These are phyloP conservation scores for Hibiscus trionum DNA, from an alignment of 345 rosid genomes.

Conservation along the genomic window DNA sequence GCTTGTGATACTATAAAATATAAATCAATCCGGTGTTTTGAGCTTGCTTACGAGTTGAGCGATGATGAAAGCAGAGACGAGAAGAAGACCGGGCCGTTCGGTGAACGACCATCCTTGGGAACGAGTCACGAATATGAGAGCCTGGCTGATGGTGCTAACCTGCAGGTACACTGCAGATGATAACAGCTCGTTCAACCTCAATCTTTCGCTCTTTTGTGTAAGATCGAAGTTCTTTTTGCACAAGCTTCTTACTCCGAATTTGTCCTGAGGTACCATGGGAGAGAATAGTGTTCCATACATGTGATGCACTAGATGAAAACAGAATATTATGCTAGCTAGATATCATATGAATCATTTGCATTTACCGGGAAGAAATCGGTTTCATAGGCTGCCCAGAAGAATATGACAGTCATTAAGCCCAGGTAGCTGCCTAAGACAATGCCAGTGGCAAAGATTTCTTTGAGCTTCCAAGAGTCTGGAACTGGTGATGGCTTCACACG, in stretches of 20 bases:
- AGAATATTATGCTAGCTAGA: background rate
- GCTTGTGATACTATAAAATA: too few species aligned
- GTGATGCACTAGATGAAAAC: too few species aligned
- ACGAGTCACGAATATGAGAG: constrained; percentile 75
- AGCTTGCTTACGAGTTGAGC: constrained; percentile 44
- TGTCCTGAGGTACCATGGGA: constrained; percentile 25
- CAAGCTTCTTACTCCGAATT: constrained; percentile 34
- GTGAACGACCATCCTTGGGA: constrained; percentile 55
- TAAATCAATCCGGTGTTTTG: background rate
- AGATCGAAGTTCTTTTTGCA: constrained; percentile 11
- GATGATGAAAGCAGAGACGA: constrained; percentile 56
- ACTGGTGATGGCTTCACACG: constrained; percentile 86
- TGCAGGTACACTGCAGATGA: constrained; percentile 71
- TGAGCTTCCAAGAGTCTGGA: constrained; percentile 91
- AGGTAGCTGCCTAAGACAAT: constrained; percentile 67
- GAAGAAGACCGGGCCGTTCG: constrained; percentile 65
- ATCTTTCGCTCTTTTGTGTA: constrained; percentile 8
- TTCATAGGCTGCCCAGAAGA: constrained; percentile 59
- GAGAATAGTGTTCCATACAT: background rate
- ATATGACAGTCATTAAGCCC: constrained; percentile 59
- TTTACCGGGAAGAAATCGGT: constrained; percentile 61
- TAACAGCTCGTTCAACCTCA: constrained; percentile 27
- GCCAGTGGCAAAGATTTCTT: constrained; percentile 84
- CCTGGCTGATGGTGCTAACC: constrained; percentile 81
- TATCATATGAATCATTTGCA: background rate